Conservation (phyloP, 495 filamentous ascomycete species). For the Niebla homalea region DNA sequence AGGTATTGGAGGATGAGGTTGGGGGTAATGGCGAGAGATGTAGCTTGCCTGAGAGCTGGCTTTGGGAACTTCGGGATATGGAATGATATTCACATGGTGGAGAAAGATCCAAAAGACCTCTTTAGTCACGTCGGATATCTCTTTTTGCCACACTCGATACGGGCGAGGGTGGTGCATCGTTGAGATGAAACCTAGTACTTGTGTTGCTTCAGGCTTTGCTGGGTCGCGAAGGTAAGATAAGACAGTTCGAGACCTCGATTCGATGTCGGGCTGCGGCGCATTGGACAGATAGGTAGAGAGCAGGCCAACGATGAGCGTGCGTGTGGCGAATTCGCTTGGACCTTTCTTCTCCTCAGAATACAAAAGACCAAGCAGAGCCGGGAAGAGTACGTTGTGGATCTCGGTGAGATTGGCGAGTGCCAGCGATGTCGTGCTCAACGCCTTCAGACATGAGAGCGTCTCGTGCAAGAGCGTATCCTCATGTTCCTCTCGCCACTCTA, state of each 20-base stretch:
- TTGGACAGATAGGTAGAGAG: conserved; percentile 71
- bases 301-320: conserved; percentile 72
- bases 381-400: conserved; percentile 72
- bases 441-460: conserved; percentile 85
- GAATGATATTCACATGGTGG: conserved; percentile 80
- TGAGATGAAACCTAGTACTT: conserved; percentile 72
- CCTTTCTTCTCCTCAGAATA: conserved; percentile 97
- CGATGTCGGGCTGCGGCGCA: conserved; percentile 36
- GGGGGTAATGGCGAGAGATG: conserved; percentile 65
- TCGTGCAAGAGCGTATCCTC: conserved; percentile 90
- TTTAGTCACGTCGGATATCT: conserved; percentile 82
- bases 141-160: conserved; percentile 87
- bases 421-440: conserved; percentile 77
- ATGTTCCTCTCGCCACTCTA: conserved; percentile 97
- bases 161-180: conserved; percentile 79
- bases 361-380: conserved; percentile 71
- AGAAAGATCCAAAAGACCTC: conserved; percentile 99
- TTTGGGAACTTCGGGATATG: conserved; percentile 27
- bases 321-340: conserved; percentile 87
- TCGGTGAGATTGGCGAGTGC: conserved; percentile 68
- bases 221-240: conserved; percentile 74
- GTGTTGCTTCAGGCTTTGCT: conserved; percentile 54
- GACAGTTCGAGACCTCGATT: conserved; percentile 50
- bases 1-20: conserved; percentile 77
- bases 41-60: conserved; percentile 32